Conservation (phyloP, 148 eudicot genomes). For the Vaccinium corymbosum region DNA sequence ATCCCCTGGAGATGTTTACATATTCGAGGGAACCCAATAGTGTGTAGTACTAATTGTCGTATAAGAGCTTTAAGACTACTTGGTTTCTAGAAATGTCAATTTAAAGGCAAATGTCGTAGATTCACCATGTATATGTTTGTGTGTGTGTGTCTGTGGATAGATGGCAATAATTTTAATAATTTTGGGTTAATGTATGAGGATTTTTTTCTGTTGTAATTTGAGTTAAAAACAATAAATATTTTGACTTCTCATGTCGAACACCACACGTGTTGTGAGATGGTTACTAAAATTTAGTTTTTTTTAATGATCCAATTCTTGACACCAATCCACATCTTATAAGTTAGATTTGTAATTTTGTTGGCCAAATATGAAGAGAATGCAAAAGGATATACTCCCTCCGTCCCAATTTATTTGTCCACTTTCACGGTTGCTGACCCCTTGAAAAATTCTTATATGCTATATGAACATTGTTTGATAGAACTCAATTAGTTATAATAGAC, state of each 20-base stretch:
- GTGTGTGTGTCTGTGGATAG: not conserved
- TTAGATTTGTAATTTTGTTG: not conserved
- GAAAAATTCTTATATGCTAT: no score
- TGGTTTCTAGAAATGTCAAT: no score
- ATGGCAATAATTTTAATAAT: not conserved
- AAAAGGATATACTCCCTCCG: not conserved
- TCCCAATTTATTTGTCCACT: no score
- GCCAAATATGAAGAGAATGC: not conserved
- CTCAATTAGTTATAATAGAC: no score
- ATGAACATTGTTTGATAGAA: no score
- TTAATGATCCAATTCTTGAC: not conserved
- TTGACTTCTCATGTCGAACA: not conserved
- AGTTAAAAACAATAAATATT: not conserved
- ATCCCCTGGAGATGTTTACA: not conserved
- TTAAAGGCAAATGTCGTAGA: not conserved
- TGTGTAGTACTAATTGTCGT: not conserved
- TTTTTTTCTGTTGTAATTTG: not conserved
- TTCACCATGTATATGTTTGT: not conserved
- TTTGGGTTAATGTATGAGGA: not conserved
- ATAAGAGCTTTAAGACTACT: not conserved
- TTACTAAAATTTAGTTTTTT: not conserved
- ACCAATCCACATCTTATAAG: not conserved
- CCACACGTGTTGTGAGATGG: not conserved
- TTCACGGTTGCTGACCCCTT: no score
- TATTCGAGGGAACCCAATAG: not conserved